Percentiles rank a stretch among this genome's conserved stretches.
Evolutionary conservation across 1,139 yeast genomes (phyloP).

Genomic region (Sugiyamaella pinicola): DNA sequence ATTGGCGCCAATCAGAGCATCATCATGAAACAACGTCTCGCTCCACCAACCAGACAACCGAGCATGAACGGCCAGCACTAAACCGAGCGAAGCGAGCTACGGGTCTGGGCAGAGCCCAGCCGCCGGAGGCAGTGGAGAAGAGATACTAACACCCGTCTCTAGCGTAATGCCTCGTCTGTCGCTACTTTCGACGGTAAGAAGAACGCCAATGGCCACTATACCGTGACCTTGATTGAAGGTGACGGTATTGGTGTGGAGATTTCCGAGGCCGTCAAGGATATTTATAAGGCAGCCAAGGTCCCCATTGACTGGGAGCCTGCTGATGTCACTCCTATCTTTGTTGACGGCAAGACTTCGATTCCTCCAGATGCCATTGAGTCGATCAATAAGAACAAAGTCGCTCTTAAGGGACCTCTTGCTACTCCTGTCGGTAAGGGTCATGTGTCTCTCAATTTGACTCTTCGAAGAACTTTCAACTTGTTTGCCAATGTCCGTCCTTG

Average conservation of each 20-base stretch:
- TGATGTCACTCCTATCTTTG: conserved; percentile 90
- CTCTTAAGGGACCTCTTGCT: conserved; percentile 96
- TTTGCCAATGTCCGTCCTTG: conserved; percentile 99
- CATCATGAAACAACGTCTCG: no score
- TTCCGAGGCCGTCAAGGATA: conserved; percentile 87
- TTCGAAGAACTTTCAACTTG: conserved; percentile 94
- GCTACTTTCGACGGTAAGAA: conserved; percentile 62
- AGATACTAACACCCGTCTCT: conserved; percentile 5
- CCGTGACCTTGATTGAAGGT: conserved; percentile 96
- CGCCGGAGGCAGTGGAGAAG: neutral
- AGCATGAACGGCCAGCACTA: no score
- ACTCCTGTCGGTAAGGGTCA: conserved; percentile 99
- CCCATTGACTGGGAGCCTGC: conserved; percentile 98
- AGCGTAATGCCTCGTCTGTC: conserved; percentile 44
- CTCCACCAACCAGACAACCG: no score
- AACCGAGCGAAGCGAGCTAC: neutral
- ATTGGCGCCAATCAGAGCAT: no score
- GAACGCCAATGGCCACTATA: conserved; percentile 62
- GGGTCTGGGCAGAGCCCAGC: conserved; percentile 1
- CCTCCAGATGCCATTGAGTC: conserved; percentile 92
- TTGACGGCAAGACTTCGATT: conserved; percentile 91
- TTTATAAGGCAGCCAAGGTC: conserved; percentile 88
- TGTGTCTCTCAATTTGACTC: conserved; percentile 93
- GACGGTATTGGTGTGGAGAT: conserved; percentile 98
- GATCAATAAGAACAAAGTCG: conserved; percentile 89